Percentiles rank a stretch among this genome's conserved stretches.
These are phyloP conservation scores for Salisapilia sapeloensis DNA, from an alignment of 352 stramenopile species.

Conservation along the genomic window DNA sequence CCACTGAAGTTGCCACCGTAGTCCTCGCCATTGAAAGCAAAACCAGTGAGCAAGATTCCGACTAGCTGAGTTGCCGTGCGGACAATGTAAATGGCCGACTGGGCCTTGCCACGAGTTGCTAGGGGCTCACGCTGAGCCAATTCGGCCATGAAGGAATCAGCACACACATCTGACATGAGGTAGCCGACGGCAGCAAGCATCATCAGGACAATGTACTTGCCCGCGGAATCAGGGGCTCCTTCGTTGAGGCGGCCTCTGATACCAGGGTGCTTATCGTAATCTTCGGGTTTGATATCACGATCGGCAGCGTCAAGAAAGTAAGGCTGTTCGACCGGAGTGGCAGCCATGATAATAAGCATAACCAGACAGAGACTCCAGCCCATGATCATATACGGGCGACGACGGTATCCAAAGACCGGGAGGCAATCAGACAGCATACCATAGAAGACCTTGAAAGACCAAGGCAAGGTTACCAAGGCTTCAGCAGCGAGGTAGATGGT, in stretches of 20 bases:
- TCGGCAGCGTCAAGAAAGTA: slow-evolving; percentile 7
- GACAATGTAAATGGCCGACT: slow-evolving; percentile 42
- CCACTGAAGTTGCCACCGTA: slow-evolving; percentile 33
- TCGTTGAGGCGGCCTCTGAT: slow-evolving; percentile 4
- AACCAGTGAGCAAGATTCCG: slow-evolving; percentile 26
- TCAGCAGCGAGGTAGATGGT: slow-evolving; percentile 8
- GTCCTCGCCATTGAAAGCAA: slow-evolving; percentile 37
- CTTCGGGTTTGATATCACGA: slow-evolving; percentile 1
- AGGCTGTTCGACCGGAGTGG: slow-evolving; percentile 5
- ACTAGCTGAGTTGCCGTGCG: slow-evolving; percentile 34
- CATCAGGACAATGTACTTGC: slow-evolving; percentile 27
- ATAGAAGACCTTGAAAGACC: slow-evolving; percentile 17
- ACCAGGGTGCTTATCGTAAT: too few relatives aligned
- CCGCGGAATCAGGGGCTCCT: slow-evolving; percentile 4
- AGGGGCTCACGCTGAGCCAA: slow-evolving; percentile 41
- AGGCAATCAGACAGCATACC: slow-evolving; percentile 18
- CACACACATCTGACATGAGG: slow-evolving; percentile 48
- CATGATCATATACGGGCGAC: slow-evolving; percentile 18
- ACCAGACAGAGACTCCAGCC: slow-evolving; percentile 12
- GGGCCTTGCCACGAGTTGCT: slow-evolving; percentile 11
- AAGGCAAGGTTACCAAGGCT: slow-evolving; percentile 10
- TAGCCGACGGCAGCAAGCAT: slow-evolving; percentile 31
- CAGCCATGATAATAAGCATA: slow-evolving; percentile 13
- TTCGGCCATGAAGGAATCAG: slow-evolving; percentile 66
- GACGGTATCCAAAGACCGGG: slow-evolving; percentile 15